Base-by-base conservation (phyloP, 257 asterid species). In the Penstemon newberryi region DNA sequence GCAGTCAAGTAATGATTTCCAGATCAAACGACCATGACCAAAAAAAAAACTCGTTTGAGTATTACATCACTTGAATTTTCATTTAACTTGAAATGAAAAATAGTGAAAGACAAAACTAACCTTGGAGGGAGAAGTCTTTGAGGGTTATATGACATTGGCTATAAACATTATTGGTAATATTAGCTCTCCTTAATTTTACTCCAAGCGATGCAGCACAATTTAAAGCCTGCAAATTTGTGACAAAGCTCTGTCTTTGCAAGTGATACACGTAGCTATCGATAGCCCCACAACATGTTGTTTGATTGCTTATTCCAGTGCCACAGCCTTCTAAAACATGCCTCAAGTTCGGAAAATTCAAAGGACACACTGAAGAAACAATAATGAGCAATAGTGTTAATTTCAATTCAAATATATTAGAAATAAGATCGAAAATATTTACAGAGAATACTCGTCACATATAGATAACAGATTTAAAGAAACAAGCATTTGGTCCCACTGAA, bases 71-170 rank as follows among this genome's bases (percentile, higher is more conserved):
- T 5, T 19, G 61, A 70, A 61, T 39, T 33, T 59, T 61, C 49
- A 63, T 75, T 50, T 39, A 6, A 19, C 39, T 37, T 41, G 39
- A 59, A 63, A 56, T 57, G 42, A 57, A 50, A 65, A 62, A 71
- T 41, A 51, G 51, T 12, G 5, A 63, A 56, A 70, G 65, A 72
- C 18, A 66, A 70, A 52, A 85, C 83, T 66, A 63, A 91, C 99
- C 99, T 91, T 94, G 99, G 66, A 94, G 93, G 47, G 99, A 94
- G 83, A 94, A 94, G 71, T 94, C 97, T 82, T 91, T 94, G 71
- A 94, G 97, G 83, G 87, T 91, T 61, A 91, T 72, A 72, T 63
- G 96, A 69, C 99, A 94, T 39, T 86, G 89, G 73, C 72, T 79
- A 69, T 87, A 91, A 56, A 91, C 82, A 72, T 94, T 82, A 74